Conservation (phyloP, 495 filamentous ascomycete species). For the Penicillium cataractarum region DNA sequence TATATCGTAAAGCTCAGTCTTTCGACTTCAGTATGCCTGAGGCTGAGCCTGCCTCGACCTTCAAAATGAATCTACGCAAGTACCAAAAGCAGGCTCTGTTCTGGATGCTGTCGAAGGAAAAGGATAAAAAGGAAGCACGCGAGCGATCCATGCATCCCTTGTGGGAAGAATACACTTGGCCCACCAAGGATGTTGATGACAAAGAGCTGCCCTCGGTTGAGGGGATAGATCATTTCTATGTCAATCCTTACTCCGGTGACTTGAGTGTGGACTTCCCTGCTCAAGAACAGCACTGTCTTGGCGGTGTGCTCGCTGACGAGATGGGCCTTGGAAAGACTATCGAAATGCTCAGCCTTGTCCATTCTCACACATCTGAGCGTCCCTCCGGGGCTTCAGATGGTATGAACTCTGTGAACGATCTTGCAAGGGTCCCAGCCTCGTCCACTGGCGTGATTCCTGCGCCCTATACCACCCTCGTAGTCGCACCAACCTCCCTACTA, state of each 20-base stretch:
- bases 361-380: slow-evolving; percentile 69
- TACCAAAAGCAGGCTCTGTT: slow-evolving; percentile 95
- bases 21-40: slow-evolving; percentile 94
- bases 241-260: slow-evolving; percentile 96
- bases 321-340: slow-evolving; percentile 95
- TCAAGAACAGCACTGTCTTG: slow-evolving; percentile 93
- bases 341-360: slow-evolving; percentile 93
- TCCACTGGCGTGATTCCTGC: slow-evolving; percentile 62
- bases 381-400: slow-evolving; percentile 44
- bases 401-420: slow-evolving; percentile 52
- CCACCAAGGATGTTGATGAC: slow-evolving; percentile 83
- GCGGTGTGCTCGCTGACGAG: slow-evolving; percentile 92
- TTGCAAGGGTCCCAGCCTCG: slow-evolving; percentile 60
- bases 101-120: slow-evolving; percentile 96
- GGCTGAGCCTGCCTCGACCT: slow-evolving; percentile 78
- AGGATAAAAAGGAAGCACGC: slow-evolving; percentile 64
- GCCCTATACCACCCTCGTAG: slow-evolving; percentile 89
- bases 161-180: slow-evolving; percentile 96
- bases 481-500: slow-evolving; percentile 92
- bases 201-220: slow-evolving; percentile 65
- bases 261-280: slow-evolving; percentile 88
- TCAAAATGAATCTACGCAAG: slow-evolving; percentile 80
- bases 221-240: slow-evolving; percentile 77
- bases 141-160: slow-evolving; percentile 92
- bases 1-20: slow-evolving; percentile 95